Percentiles rank a stretch among this genome's conserved stretches.
phyloP scores from a whole-genome alignment of 2,329 filamentous ascomycete species.

The Apiospora rasikravindrae region DNA sequence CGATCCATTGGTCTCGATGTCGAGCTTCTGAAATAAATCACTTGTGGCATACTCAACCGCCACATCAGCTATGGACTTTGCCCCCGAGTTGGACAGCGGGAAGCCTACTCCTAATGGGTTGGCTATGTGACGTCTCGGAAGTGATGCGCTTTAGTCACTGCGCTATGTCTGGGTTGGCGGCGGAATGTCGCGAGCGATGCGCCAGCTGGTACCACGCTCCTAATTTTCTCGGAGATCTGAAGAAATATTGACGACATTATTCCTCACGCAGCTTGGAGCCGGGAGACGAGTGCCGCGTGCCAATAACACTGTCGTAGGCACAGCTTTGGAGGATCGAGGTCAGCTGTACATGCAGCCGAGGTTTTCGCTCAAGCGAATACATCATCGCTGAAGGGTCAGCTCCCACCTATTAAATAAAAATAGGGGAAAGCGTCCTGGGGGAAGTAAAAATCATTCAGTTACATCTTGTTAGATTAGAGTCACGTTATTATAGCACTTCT shows the following conservation, averaged over 20 bases:
- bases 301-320: not conserved
- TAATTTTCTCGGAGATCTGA: not conserved
- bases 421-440: not conserved
- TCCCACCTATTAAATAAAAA: not conserved
- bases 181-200: not conserved
- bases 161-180: not conserved
- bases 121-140: not conserved
- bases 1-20: slow-evolving; percentile 98
- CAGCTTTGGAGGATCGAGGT: not conserved
- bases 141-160: not conserved
- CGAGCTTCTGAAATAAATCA: slow-evolving; percentile 61
- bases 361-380: not conserved
- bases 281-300: not conserved
- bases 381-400: not conserved
- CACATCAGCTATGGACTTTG: not conserved
- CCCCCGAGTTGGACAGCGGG: not conserved
- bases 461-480: slow-evolving; percentile 19
- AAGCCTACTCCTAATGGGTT: not conserved
- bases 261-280: not conserved
- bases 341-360: not conserved
- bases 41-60: not conserved
- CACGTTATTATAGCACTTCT: slow-evolving; percentile 19
- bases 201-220: too few relatives aligned
- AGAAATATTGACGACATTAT: not conserved
- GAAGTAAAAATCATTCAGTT: not conserved